Evolutionary conservation across 805 yeast genomes (phyloP), one percentile per base, ranked within the genome.

Genomic region (Metschnikowia cerradonensis): DNA sequence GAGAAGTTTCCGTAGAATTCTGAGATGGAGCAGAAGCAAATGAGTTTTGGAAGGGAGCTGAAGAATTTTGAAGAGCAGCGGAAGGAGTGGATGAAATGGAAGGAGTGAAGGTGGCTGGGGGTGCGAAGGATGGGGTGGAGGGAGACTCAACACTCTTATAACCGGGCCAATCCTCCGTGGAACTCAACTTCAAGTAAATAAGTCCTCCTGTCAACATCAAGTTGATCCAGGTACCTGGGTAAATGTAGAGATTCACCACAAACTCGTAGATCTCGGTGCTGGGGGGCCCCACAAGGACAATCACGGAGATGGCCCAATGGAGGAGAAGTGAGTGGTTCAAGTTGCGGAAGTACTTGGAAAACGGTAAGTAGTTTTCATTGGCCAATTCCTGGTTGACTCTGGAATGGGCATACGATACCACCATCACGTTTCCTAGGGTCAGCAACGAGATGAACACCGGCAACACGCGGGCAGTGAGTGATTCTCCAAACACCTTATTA

Each of bases 181-280:
- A 62, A 55, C 75, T 69, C 41, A 61, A 58, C 52, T 80, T 83
- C 52, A 82, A 68, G 55, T 80, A 82, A 1, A 81, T 53, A 43
- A 83, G 64, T 0, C 88, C 88, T 1, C 64, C 59, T 0, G 86
- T 73, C 8, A 83, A 75, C 14, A 78, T 61, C 10, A 78, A 60
- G 49, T 80, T 81, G 52, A 83, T 74, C 76, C 84, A 74, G 2
- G 87, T 78, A 0, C 83, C 82, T 1, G 88, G 88, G 50, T 83
- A 83, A 2, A 85, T 77, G 62, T 81, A 80, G 53, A 82, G 65
- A 56, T 83, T 84, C 45, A 83, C 80, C 13, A 83, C 77, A 55
- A 83, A 79, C 60, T 82, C 83, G 63, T 82, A 83, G 26, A 83
- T 82, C 44, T 81, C 83, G 5, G 84, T 77, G 17, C 84, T 78